A percentile compares a stretch with the other conserved stretches of the same genome.
phyloP scores from a whole-genome alignment of 1,284 basidiomycete genomes.

The Ganoderma resinaceum region DNA sequence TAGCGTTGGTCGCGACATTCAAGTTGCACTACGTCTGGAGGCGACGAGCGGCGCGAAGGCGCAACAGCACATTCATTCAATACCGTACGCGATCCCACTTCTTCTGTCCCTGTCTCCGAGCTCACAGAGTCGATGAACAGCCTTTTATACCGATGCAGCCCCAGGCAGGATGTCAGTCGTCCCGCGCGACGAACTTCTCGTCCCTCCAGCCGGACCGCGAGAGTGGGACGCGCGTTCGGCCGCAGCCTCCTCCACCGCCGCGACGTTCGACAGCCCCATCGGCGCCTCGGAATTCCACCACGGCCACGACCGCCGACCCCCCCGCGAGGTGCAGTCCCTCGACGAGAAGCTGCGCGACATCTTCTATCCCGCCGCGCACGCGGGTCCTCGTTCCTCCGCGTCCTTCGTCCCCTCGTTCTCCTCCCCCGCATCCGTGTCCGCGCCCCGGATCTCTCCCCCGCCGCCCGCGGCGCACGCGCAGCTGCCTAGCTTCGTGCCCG shows the following conservation, averaged over 20 bases:
- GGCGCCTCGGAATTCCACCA: not conserved
- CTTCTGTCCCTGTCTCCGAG: not conserved
- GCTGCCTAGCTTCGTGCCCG: not conserved
- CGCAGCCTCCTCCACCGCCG: not conserved
- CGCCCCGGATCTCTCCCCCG: slow-evolving; percentile 10
- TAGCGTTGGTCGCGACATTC: not conserved
- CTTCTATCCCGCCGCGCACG: not conserved
- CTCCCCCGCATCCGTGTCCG: not conserved
- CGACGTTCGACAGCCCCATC: not conserved
- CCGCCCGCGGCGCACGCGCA: slow-evolving; percentile 7
- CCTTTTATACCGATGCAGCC: not conserved
- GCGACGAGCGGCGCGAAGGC: not conserved
- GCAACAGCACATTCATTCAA: not conserved
- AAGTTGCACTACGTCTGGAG: slow-evolving; percentile 11
- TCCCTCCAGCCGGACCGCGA: not conserved
- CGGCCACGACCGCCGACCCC: too few species aligned
- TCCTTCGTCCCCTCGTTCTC: not conserved
- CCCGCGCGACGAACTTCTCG: not conserved
- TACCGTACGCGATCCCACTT: not conserved
- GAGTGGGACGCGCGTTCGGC: not conserved
- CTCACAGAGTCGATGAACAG: not conserved
- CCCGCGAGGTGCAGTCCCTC: not conserved
- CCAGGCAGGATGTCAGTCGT: not conserved
- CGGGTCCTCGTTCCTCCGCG: not conserved
- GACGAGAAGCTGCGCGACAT: slow-evolving; percentile 4